These are phyloP conservation scores for Infundibulicybe gibba DNA, from an alignment of 768 basidiomycete genomes.

Conservation along the genomic window DNA sequence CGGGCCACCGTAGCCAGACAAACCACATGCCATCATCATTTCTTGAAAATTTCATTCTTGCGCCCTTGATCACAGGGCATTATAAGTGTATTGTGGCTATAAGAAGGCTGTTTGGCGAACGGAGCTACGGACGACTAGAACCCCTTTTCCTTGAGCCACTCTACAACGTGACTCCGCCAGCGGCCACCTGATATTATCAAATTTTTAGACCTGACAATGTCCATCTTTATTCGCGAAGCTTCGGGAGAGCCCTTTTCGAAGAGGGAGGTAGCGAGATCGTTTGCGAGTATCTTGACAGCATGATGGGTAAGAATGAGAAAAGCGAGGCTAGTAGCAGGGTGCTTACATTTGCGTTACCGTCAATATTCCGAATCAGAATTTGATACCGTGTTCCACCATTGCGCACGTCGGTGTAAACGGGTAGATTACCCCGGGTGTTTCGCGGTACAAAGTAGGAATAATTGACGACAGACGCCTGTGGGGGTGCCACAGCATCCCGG, in stretches of 20 bases:
- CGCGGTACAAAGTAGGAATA: slow-evolving; percentile 59
- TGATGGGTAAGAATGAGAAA: slow-evolving; percentile 7
- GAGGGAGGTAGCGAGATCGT: slow-evolving; percentile 49
- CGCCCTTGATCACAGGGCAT: slow-evolving; percentile 1
- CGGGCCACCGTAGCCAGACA: neutral
- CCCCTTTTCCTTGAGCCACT: slow-evolving; percentile 62
- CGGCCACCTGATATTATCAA: slow-evolving; percentile 58
- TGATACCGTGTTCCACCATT: slow-evolving; percentile 59
- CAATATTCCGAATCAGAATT: slow-evolving; percentile 62
- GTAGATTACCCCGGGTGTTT: slow-evolving; percentile 63
- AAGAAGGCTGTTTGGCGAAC: no score
- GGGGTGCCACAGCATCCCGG: neutral
- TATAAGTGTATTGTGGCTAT: no score
- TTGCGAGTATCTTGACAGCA: slow-evolving; percentile 47
- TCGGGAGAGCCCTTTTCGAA: slow-evolving; percentile 45
- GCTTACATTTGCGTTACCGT: slow-evolving; percentile 59
- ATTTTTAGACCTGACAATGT: slow-evolving; percentile 45
- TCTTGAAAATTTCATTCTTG: slow-evolving; percentile 4
- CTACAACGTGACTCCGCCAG: slow-evolving; percentile 57
- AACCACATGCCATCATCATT: neutral
- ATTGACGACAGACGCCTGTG: slow-evolving; percentile 6
- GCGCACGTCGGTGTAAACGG: slow-evolving; percentile 73
- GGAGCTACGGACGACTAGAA: slow-evolving; percentile 35
- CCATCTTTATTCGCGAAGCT: slow-evolving; percentile 45
- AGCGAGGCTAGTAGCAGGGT: slow-evolving; percentile 3